Conservation (phyloP, 768 basidiomycete species). For the Trametes coccinea region DNA sequence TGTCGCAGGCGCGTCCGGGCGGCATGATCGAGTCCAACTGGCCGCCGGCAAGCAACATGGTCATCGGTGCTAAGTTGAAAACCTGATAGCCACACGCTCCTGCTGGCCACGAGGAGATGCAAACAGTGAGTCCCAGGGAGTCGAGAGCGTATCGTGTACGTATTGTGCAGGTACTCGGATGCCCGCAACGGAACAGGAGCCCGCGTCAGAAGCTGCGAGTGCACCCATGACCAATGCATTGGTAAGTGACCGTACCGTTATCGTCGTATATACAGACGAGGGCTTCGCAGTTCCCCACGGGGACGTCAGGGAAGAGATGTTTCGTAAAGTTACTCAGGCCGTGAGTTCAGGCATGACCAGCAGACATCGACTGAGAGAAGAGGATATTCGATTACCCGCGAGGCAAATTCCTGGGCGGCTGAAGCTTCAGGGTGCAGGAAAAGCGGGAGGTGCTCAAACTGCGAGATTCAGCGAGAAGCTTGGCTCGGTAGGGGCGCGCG, state of each 20-base stretch:
- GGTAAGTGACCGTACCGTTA: slow-evolving; percentile 10
- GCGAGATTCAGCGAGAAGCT: neutral
- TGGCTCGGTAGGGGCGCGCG: too few relatives aligned
- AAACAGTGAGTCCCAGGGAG: neutral
- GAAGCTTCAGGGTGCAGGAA: too few relatives aligned
- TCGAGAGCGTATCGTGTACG: slow-evolving; percentile 7
- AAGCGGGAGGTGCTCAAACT: too few relatives aligned
- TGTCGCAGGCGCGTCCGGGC: neutral
- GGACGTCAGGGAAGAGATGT: neutral
- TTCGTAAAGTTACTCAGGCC: too few relatives aligned
- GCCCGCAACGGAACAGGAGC: slow-evolving; percentile 12
- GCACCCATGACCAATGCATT: slow-evolving; percentile 15
- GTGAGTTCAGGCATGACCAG: too few relatives aligned
- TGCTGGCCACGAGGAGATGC: slow-evolving; percentile 8
- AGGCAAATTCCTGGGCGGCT: neutral
- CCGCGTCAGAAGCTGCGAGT: slow-evolving; percentile 3
- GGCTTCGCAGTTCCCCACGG: neutral
- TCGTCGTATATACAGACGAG: slow-evolving; percentile 5
- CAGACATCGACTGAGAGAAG: too few relatives aligned
- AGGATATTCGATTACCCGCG: too few relatives aligned
- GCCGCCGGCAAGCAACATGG: neutral
- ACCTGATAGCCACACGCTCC: neutral
- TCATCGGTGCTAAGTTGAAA: neutral
- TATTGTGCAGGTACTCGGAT: slow-evolving; percentile 10
- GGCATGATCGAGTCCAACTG: neutral